phyloP scores from a whole-genome alignment of 805 yeast genomes.

The Barnettozyma populi region DNA sequence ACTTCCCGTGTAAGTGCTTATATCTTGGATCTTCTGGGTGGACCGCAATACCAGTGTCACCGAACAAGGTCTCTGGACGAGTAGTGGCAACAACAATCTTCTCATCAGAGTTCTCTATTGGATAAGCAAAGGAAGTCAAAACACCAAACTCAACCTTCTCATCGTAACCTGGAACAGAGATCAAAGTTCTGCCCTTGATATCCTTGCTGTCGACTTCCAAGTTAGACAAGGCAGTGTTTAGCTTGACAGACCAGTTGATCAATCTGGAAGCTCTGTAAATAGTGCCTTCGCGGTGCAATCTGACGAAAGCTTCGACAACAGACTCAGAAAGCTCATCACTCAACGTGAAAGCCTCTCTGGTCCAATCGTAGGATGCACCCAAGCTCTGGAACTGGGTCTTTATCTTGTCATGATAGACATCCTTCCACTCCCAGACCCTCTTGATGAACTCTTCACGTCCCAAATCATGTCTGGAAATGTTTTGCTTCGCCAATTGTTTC shows the following conservation, averaged over 20 bases:
- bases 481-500: constrained; percentile 78
- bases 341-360: constrained; percentile 89
- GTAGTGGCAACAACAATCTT: constrained; percentile 91
- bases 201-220: constrained; percentile 94
- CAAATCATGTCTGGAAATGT: constrained; percentile 88
- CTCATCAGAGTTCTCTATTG: constrained; percentile 81
- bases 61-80: constrained; percentile 97
- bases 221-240: constrained; percentile 93
- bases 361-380: constrained; percentile 98
- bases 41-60: constrained; percentile 97
- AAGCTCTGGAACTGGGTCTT: constrained; percentile 76
- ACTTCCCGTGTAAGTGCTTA: constrained; percentile 91
- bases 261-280: constrained; percentile 91
- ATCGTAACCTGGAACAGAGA: constrained; percentile 87
- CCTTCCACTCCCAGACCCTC: constrained; percentile 98
- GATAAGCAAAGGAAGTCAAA: constrained; percentile 91
- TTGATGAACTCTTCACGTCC: constrained; percentile 88
- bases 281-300: constrained; percentile 88
- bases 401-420: constrained; percentile 82
- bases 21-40: constrained; percentile 94
- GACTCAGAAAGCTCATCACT: constrained; percentile 72
- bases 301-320: constrained; percentile 87
- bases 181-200: constrained; percentile 70
- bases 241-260: constrained; percentile 93
- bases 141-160: constrained; percentile 94